A percentile compares a stretch with the other conserved stretches of the same genome.
phyloP scores from a whole-genome alignment of 192 early-diverging fungal genomes.

The Thoreauomyces humboldtii region DNA sequence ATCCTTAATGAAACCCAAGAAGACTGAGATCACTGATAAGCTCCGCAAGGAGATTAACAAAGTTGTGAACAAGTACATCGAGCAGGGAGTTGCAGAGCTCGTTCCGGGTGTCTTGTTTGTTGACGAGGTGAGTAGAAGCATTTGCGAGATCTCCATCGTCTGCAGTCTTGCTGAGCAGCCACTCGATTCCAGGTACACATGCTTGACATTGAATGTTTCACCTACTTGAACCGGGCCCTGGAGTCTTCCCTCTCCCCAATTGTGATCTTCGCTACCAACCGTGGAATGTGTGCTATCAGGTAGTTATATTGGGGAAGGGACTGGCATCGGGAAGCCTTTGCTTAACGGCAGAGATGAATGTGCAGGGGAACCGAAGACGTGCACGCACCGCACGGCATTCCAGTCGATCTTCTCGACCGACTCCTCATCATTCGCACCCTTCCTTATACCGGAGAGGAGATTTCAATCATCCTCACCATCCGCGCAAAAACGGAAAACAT shows the following conservation, averaged over 20 bases:
- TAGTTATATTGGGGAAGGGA: no score
- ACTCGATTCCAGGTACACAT: conserved; percentile 94
- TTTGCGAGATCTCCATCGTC: no score
- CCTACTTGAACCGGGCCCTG: conserved; percentile 96
- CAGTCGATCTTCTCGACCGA: conserved; percentile 92
- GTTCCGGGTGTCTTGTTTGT: conserved; percentile 98
- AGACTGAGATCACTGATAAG: conserved; percentile 99
- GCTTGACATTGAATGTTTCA: conserved; percentile 99
- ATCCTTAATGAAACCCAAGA: conserved; percentile 97
- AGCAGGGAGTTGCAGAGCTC: conserved; percentile 95
- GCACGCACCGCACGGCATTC: conserved; percentile 79
- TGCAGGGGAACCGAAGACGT: conserved; percentile 49
- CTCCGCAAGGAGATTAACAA: conserved; percentile 98
- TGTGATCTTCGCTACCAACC: conserved; percentile 97
- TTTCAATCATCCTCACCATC: conserved; percentile 85
- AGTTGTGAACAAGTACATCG: conserved; percentile 97
- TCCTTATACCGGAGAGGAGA: conserved; percentile 81
- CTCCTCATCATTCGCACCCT: conserved; percentile 92
- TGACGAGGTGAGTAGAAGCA: conserved; percentile 85
- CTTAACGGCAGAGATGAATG: no score
- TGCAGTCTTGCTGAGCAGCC: no score
- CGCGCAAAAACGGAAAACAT: conserved; percentile 93
- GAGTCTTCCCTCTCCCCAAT: conserved; percentile 95
- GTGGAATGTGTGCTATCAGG: conserved; percentile 84
- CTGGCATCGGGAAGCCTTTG: no score